Evolutionary conservation across 2,329 filamentous ascomycete species (phyloP), one percentile per base, ranked within the genome.

Genomic region (Hypoxylon rubiginosum): DNA sequence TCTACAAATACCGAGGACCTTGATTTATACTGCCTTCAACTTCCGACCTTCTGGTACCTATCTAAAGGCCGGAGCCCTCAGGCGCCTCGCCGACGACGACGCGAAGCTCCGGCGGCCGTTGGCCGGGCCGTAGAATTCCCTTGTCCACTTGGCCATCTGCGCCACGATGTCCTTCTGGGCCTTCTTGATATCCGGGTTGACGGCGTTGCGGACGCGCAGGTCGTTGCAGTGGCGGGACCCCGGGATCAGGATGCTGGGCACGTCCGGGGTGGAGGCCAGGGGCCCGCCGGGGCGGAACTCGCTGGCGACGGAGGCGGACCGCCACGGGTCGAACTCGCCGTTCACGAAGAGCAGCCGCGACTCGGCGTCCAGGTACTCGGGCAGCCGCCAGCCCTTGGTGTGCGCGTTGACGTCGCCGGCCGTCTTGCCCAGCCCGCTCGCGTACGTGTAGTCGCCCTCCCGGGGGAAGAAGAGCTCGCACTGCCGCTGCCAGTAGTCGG

Each of bases 271-370:
- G 10, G 82, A 82, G 58, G 75, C 13, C 15, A 89, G 74, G 1
- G 86, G 85, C 0, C 88, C 88, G 5, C 82, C 84, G 0, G 86
- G 85, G 19, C 87, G 80, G 72, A 83, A 82, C 26, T 82, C 79
- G 17, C 85, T 85, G 0, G 82, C 84, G 0, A 90, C 82, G 3
- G 82, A 82, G 0, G 84, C 81, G 3, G 85, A 82, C 34, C 83
- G 80, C 88, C 88, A 90, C 5, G 88, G 88, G 73, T 90, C 88
- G 59, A 80, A 85, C 74, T 87, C 80, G 46, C 84, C 88, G 69
- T 90, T 89, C 5, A 83, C 81, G 80, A 84, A 89, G 26, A 89
- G 80, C 21, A 91, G 77, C 2, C 87, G 82, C 15, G 82, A 70
- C 26, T 58, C 50, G 11, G 46, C n/a, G 36, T 66, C 51, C 4